Base-by-base conservation (phyloP, 306 rosid species). In the Lotus japonicus region DNA sequence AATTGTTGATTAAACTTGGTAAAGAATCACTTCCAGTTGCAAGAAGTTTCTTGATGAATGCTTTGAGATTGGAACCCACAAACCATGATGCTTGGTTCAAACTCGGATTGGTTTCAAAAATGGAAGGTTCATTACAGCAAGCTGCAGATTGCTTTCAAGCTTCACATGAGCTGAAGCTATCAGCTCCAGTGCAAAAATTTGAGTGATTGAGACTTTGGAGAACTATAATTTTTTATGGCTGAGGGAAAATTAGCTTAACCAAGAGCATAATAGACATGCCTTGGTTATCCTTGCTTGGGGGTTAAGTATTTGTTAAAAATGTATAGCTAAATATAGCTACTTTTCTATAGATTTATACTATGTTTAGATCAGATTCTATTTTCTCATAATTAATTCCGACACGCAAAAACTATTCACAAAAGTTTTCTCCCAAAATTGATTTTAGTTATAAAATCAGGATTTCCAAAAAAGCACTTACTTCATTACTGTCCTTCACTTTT, bases 111-210 rank as follows among this genome's bases (percentile, higher is more conserved):
- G 75, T 86, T 58, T 81, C 87, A 0, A 87, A 84, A 79, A 74
- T 48, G 82, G 95, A 89, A 76, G 95, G 92, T 63, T 73, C 81
- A 2, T 63, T 80, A 49, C 89, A 77, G 68, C 85, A 86, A 82
- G 95, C 96, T 48, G 96, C 95, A 41, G 91, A 86, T 41, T 86
- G 80, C 79, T 89, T 92, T 78, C 96, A 86, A 79, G 96, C 95
- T 59, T 91, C 98, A 15, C 79, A 74, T 68, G 96, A 87, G 64
- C 84, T 86, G 57, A 53, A 84, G 71, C 58, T 79, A 28, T 86
- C 96, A 35, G 84, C 89, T 80, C 95, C 96, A 19, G 95, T 84
- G 38, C 83, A 76, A 82, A 74, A 83, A 54, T 81, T 87, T 72
- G 69, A 57, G 43, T 84, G 76, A 76, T 44, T 9, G 62, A 57